These are phyloP conservation scores for Blastobotrys elegans DNA, from an alignment of 1,139 yeast genomes.

Conservation along the genomic window DNA sequence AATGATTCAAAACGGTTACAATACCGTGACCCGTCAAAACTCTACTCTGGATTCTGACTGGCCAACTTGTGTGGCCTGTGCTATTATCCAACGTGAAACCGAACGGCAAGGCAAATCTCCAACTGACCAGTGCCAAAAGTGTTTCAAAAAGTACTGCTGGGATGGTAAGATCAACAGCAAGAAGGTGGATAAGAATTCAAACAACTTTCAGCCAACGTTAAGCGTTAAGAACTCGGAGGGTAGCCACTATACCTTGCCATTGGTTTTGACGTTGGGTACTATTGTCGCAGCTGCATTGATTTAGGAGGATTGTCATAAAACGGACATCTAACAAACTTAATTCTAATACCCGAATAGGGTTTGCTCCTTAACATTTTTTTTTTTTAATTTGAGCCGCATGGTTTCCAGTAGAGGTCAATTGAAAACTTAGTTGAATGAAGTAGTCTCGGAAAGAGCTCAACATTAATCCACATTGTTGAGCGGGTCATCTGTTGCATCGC, in stretches of 20 bases:
- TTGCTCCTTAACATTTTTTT: too few species aligned
- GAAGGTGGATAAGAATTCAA: conserved; percentile 17
- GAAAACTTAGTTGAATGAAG: too few species aligned
- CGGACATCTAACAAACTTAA: not conserved
- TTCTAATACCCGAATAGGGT: too few species aligned
- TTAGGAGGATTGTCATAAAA: not conserved
- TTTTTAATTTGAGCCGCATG: too few species aligned
- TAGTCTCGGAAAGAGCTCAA: too few species aligned
- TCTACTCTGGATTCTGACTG: conserved; percentile 69
- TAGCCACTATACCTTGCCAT: not conserved
- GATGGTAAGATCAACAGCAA: conserved; percentile 43
- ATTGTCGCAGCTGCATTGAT: not conserved
- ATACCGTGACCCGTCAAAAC: conserved; percentile 66
- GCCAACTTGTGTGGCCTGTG: conserved; percentile 84
- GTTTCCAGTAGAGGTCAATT: too few species aligned
- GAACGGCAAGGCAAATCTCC: conserved; percentile 65
- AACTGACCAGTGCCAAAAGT: conserved; percentile 68
- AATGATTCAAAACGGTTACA: conserved; percentile 77
- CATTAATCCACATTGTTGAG: too few species aligned
- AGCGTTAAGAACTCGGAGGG: conserved; percentile 9
- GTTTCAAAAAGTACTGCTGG: conserved; percentile 85
- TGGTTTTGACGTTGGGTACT: conserved; percentile 1
- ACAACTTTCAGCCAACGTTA: conserved; percentile 18
- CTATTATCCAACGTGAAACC: conserved; percentile 75
- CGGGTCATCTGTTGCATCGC: too few species aligned